Conservation (phyloP, 495 filamentous ascomycete species). For the Zalerion maritima region DNA sequence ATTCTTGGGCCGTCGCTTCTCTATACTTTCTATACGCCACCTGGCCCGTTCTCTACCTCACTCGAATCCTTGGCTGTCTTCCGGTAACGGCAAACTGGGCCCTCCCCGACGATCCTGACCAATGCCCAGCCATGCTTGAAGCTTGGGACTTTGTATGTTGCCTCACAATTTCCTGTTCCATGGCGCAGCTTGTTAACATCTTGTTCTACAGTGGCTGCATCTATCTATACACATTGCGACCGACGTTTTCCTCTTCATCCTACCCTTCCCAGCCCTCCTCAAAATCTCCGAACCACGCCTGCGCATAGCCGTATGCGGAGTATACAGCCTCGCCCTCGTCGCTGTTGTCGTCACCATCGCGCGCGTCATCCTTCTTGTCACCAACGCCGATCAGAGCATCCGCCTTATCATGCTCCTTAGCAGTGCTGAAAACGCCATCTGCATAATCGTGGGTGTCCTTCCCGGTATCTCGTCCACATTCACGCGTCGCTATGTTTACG, state of each 20-base stretch:
- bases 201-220: too few species aligned
- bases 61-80: too few species aligned
- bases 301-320: slow-evolving; percentile 2
- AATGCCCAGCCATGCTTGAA: too few species aligned
- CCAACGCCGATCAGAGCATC: slow-evolving; percentile 1
- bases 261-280: slow-evolving; percentile 1
- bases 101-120: too few species aligned
- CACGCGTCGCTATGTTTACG: slow-evolving; percentile 2
- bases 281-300: slow-evolving; percentile 1
- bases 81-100: too few species aligned
- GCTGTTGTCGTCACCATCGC: slow-evolving; percentile 3
- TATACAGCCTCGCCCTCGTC: slow-evolving; percentile 2
- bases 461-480: slow-evolving; percentile 3
- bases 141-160: too few species aligned
- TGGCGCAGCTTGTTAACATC: too few species aligned
- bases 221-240: slow-evolving; percentile 2
- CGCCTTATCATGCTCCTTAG: slow-evolving; percentile 3
- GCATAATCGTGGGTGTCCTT: slow-evolving; percentile 4
- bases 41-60: too few species aligned
- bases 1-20: too few species aligned
- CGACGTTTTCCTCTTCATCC: neutral
- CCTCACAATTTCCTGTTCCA: too few species aligned
- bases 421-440: slow-evolving; percentile 1
- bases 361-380: slow-evolving; percentile 3
- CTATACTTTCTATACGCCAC: too few species aligned